Conservation (phyloP, 1,284 basidiomycete species). For the Moesziomyces parantarcticus region DNA sequence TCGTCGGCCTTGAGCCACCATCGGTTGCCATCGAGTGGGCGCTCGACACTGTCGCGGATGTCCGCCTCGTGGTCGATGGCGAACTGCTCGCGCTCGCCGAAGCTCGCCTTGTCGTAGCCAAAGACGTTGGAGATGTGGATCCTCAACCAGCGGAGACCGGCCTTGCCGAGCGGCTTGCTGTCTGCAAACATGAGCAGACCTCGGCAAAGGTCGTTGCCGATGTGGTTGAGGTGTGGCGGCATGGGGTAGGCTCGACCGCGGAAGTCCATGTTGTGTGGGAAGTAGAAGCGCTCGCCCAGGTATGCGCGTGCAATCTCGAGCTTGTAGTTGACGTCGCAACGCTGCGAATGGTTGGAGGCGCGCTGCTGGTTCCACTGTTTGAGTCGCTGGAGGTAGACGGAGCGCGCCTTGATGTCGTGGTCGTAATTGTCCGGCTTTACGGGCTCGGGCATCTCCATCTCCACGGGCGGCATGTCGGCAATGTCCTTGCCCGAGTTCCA, state of each 20-base stretch:
- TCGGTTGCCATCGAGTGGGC: conserved; percentile 65
- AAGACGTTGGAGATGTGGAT: conserved; percentile 93
- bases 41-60: conserved; percentile 83
- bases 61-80: conserved; percentile 79
- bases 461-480: conserved; percentile 68
- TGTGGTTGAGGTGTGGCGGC: conserved; percentile 93
- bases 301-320: conserved; percentile 95
- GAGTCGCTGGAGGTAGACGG: conserved; percentile 74
- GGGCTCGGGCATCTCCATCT: conserved; percentile 70
- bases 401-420: conserved; percentile 77
- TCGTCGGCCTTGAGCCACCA: conserved; percentile 89
- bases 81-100: conserved; percentile 87
- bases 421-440: conserved; percentile 75
- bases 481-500: conserved; percentile 78
- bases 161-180: conserved; percentile 80
- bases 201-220: conserved; percentile 93
- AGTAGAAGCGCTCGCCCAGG: conserved; percentile 85
- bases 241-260: conserved; percentile 96
- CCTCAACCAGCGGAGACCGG: conserved; percentile 86
- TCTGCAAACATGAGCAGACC: conserved; percentile 88
- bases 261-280: conserved; percentile 98
- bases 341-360: conserved; percentile 76
- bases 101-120: conserved; percentile 94
- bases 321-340: conserved; percentile 96
- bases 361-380: conserved; percentile 71